Evolutionary conservation across 2,329 filamentous ascomycete species (phyloP).

Genomic region (Ustulina deusta): DNA sequence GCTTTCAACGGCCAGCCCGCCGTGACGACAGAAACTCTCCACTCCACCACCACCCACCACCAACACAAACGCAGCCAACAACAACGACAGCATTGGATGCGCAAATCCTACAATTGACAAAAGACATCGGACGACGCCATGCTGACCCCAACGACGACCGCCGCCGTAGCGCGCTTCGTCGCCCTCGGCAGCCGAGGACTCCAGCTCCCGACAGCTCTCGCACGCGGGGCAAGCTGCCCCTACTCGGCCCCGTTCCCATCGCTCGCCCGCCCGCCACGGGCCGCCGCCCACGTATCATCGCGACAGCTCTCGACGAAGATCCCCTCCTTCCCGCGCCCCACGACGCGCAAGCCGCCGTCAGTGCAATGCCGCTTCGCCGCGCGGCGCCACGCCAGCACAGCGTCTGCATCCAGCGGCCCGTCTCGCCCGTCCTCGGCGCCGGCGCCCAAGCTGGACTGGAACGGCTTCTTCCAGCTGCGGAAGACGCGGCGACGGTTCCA

Average conservation of each 20-base stretch:
- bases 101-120: conserved; percentile 15
- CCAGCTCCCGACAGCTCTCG: conserved; percentile 46
- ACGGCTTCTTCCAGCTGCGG: conserved; percentile 91
- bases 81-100: conserved; percentile 4
- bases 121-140: conserved; percentile 39
- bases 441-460: conserved; percentile 75
- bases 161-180: conserved; percentile 47
- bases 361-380: conserved; percentile 44
- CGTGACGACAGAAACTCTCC: conserved; percentile 34
- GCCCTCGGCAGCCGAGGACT: conserved; percentile 47
- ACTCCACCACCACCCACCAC: conserved; percentile 25
- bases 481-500: conserved; percentile 87
- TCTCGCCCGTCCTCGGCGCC: conserved; percentile 40
- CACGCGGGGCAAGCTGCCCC: conserved; percentile 45
- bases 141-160: conserved; percentile 47
- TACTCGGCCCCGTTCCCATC: conserved; percentile 42
- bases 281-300: conserved; percentile 36
- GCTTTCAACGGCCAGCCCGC: conserved; percentile 33
- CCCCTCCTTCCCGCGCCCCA: conserved; percentile 29
- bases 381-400: conserved; percentile 45
- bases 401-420: conserved; percentile 31
- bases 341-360: conserved; percentile 31
- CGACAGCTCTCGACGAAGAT: conserved; percentile 40
- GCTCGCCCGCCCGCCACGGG: conserved; percentile 44
- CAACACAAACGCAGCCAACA: not conserved